Conservation (phyloP, 2,329 filamentous ascomycete species). For the Nigrograna mackinnonii region DNA sequence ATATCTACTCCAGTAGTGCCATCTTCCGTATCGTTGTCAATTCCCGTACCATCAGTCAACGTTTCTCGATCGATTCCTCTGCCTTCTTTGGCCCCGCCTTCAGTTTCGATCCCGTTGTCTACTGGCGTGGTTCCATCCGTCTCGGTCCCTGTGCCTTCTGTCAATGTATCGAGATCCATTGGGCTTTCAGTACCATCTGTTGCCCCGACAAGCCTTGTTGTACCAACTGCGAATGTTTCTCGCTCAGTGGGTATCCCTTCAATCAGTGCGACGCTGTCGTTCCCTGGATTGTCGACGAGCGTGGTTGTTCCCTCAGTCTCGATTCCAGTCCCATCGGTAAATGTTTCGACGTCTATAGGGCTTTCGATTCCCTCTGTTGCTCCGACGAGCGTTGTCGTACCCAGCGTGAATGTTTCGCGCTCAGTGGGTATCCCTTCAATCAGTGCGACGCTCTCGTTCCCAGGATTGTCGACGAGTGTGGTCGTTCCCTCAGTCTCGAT, state of each 20-base stretch:
- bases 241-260: constrained; percentile 1
- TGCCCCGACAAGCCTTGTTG: too few species aligned
- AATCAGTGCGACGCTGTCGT: constrained; percentile 2
- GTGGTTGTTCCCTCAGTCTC: too few species aligned
- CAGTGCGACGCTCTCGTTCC: background rate
- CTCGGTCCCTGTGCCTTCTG: background rate
- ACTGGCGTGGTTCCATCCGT: background rate
- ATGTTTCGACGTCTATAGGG: too few species aligned
- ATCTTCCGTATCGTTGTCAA: background rate
- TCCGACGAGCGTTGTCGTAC: too few species aligned
- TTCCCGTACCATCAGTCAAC: too few species aligned
- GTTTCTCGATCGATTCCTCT: background rate
- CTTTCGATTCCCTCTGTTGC: too few species aligned
- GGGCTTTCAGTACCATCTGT: background rate
- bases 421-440: background rate
- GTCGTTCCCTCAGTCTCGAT: background rate
- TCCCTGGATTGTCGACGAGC: too few species aligned
- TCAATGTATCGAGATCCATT: background rate
- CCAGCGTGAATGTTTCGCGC: background rate
- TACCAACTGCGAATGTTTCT: background rate
- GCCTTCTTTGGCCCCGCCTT: background rate
- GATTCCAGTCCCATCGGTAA: background rate
- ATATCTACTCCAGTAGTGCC: background rate
- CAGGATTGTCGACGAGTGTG: too few species aligned
- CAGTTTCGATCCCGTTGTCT: background rate